phyloP scores from a whole-genome alignment of 1,139 yeast genomes.

The Nakaseomyces kungkrabaensis region DNA sequence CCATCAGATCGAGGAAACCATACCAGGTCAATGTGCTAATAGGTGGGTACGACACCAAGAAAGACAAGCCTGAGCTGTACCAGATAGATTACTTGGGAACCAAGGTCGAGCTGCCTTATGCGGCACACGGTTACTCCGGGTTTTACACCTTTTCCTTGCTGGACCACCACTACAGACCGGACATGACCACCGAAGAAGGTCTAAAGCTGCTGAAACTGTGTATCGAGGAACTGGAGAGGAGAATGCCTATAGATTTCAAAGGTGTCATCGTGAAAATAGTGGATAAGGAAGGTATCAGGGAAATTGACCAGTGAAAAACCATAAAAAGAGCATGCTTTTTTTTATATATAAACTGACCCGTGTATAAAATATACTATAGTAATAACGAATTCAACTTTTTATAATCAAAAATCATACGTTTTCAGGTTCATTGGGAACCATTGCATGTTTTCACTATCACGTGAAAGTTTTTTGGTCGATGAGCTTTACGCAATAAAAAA shows the following conservation, averaged over 20 bases:
- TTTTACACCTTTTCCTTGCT: conserved; percentile 83
- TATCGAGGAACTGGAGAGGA: conserved; percentile 63
- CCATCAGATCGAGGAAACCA: conserved; percentile 85
- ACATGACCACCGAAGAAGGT: conserved; percentile 72
- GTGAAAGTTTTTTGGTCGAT: too few species aligned
- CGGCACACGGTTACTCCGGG: conserved; percentile 95
- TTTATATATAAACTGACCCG: too few species aligned
- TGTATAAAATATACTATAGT: background rate
- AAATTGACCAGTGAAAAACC: conserved; percentile 30
- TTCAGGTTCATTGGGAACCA: too few species aligned
- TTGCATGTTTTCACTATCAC: too few species aligned
- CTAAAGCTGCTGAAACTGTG: conserved; percentile 62
- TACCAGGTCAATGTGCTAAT: conserved; percentile 84
- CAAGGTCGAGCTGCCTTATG: conserved; percentile 82
- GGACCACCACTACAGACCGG: conserved; percentile 82
- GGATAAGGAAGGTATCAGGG: conserved; percentile 60
- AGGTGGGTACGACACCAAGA: conserved; percentile 72
- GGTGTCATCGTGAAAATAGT: conserved; percentile 75
- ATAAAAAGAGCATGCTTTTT: background rate
- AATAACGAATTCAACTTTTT: background rate
- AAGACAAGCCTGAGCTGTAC: conserved; percentile 56
- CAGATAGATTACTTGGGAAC: conserved; percentile 96
- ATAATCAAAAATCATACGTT: too few species aligned
- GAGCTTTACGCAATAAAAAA: too few species aligned
- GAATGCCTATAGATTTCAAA: conserved; percentile 96